These are phyloP conservation scores for Rubus parviflorus DNA, from an alignment of 306 rosid species.

Conservation along the genomic window DNA sequence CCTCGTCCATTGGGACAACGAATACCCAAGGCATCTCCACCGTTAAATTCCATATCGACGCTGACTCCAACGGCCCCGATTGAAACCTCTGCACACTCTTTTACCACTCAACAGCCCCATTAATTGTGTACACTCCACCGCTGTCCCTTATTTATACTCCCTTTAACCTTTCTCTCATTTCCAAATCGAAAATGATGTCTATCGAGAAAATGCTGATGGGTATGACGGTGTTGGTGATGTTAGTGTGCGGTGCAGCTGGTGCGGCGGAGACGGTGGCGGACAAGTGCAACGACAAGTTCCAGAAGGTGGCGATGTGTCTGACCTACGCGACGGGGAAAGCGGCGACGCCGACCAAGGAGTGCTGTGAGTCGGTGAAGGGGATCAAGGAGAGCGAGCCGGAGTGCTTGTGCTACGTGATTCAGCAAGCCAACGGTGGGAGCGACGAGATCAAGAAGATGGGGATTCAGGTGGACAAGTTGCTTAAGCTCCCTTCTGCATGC, in stretches of 20 bases:
- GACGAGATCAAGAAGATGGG: conserved; percentile 50
- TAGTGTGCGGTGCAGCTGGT: neutral
- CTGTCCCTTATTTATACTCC: neutral
- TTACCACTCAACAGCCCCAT: neutral
- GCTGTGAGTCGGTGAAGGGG: conserved; percentile 49
- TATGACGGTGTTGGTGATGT: neutral
- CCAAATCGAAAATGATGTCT: neutral
- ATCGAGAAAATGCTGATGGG: neutral
- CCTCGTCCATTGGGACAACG: neutral
- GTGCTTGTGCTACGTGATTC: conserved; percentile 74
- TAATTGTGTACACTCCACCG: neutral
- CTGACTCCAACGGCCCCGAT: neutral
- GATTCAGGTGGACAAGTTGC: conserved; percentile 57
- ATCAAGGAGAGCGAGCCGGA: conserved; percentile 56
- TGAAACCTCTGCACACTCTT: neutral
- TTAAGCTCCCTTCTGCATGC: conserved; percentile 75
- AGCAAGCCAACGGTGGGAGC: conserved; percentile 57
- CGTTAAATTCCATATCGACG: neutral
- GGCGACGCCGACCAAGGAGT: conserved; percentile 49
- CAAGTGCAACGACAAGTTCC: conserved; percentile 42
- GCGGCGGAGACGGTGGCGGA: neutral
- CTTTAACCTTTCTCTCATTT: neutral
- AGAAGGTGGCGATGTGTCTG: conserved; percentile 57
- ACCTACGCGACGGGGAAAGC: conserved; percentile 56
- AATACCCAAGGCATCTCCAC: neutral